Evolutionary conservation across 345 rosid genomes (phyloP).

Genomic region (Eucalyptus decipiens): DNA sequence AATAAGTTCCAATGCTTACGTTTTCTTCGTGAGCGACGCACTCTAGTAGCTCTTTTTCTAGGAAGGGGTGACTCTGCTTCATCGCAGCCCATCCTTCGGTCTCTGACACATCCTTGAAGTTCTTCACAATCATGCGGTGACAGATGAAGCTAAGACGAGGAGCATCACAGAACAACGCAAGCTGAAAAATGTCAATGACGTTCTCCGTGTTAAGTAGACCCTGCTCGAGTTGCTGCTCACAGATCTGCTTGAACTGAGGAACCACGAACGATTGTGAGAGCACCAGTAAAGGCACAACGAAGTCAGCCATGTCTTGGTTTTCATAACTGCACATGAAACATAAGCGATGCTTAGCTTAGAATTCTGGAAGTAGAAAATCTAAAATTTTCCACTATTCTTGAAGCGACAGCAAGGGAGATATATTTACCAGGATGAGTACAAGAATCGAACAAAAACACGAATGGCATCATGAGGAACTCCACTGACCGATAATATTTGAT

Average conservation of each 20-base stretch:
- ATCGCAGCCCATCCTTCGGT: slow-evolving; percentile 77
- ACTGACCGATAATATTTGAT: slow-evolving; percentile 34
- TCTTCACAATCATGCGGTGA: slow-evolving; percentile 53
- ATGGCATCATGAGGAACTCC: slow-evolving; percentile 77
- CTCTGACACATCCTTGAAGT: slow-evolving; percentile 29
- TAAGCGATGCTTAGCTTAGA: background rate
- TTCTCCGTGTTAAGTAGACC: slow-evolving; percentile 61
- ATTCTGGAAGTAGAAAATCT: background rate
- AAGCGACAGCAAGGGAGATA: background rate
- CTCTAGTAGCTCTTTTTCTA: slow-evolving; percentile 55
- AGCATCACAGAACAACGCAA: slow-evolving; percentile 65
- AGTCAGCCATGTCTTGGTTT: slow-evolving; percentile 55
- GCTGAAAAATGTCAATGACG: slow-evolving; percentile 74
- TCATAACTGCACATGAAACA: slow-evolving; percentile 46
- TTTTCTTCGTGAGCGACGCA: slow-evolving; percentile 40
- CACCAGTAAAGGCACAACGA: slow-evolving; percentile 51
- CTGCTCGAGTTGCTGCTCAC: slow-evolving; percentile 51
- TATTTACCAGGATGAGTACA: slow-evolving; percentile 74
- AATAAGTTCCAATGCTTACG: slow-evolving; percentile 16
- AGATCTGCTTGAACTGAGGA: slow-evolving; percentile 50
- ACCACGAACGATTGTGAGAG: slow-evolving; percentile 68
- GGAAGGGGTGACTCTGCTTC: slow-evolving; percentile 74
- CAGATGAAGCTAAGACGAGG: slow-evolving; percentile 61
- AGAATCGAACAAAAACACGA: slow-evolving; percentile 58
- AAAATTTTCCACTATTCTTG: background rate